Evolutionary conservation across 805 yeast genomes (phyloP), one percentile per base, ranked within the genome.

Genomic region (Diddensiella santjacobensis): DNA sequence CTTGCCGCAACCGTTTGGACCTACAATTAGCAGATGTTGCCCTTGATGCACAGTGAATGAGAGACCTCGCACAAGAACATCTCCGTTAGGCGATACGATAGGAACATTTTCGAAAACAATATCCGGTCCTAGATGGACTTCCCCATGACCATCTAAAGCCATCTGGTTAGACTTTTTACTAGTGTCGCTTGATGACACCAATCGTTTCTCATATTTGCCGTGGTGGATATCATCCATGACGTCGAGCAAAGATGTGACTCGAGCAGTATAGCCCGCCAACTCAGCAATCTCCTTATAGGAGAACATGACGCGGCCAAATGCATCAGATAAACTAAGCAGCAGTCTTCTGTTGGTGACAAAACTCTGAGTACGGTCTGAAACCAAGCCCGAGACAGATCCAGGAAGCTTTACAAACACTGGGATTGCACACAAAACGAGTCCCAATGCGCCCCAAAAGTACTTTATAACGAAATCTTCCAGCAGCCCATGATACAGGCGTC

Each of bases 1-100:
- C 68, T 90, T 90, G 22, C 98, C 98, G 54, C 96, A 86, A 1
- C 98, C 98, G 62, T 90, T 90, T 11, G 97, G 97, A 0, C 98
- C 98, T 6, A 91, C 89, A 62, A 90, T 89, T 45, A 90, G 73
- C 44, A 90, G 71, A 66, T 90, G 93, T 44, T 89, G 83, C 30
- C 96, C 96, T 29, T 79, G 84, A 53, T 83, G 78, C 46, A 90
- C 78, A 44, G 82, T 75, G 65, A 90, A 89, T 22, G 79, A 72
- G 57, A 90, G 72, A 33, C 79, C 75, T 39, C 78, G 72, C 19
- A 86, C 82, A 40, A 90, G 71, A 0, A 82, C 74, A 39, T 86
- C 90, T 47, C 87, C 84, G 3, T 84, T 82, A 0, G 98, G 98
- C 1, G 96, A 88, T 1, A 85, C 76, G 45, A 90, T 73, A n/a